These are phyloP conservation scores for Thermochaetoides thermophila DNA, from an alignment of 495 filamentous ascomycete species.

Conservation along the genomic window DNA sequence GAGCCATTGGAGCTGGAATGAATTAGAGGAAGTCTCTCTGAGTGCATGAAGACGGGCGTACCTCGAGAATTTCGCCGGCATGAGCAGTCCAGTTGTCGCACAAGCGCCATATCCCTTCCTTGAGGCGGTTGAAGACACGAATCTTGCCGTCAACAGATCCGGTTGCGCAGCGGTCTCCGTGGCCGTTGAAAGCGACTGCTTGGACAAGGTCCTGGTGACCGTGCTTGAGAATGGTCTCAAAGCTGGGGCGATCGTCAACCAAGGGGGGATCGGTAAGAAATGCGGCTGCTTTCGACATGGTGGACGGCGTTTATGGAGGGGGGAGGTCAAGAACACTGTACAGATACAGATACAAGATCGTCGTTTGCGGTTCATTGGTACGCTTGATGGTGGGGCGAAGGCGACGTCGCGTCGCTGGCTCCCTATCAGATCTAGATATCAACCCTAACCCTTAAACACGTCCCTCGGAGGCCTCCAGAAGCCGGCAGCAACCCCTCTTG, in stretches of 20 bases:
- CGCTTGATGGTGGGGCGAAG: no score
- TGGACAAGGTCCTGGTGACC: constrained; percentile 57
- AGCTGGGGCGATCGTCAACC: constrained; percentile 53
- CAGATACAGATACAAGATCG: no score
- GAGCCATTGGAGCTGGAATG: constrained; percentile 71
- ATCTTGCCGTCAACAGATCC: constrained; percentile 87
- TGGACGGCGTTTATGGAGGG: no score
- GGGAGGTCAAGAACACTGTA: no score
- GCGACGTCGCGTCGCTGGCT: no score
- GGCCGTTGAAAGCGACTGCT: constrained; percentile 56
- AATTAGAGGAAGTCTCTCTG: no score
- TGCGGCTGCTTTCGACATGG: constrained; percentile 12
- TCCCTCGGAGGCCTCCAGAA: no score
- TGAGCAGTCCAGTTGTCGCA: constrained; percentile 86
- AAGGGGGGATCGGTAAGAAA: constrained; percentile 60
- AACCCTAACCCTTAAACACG: no score
- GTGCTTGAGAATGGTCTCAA: constrained; percentile 36
- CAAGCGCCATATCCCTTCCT: constrained; percentile 61
- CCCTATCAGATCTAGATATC: no score
- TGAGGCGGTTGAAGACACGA: constrained; percentile 73
- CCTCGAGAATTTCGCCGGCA: constrained; percentile 80
- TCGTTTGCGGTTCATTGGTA: no score
- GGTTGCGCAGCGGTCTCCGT: constrained; percentile 80
- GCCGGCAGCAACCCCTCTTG: no score
- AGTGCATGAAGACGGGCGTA: no score